phyloP scores from a whole-genome alignment of 2,329 filamentous ascomycete genomes.

The Sclerotinia trifoliorum region DNA sequence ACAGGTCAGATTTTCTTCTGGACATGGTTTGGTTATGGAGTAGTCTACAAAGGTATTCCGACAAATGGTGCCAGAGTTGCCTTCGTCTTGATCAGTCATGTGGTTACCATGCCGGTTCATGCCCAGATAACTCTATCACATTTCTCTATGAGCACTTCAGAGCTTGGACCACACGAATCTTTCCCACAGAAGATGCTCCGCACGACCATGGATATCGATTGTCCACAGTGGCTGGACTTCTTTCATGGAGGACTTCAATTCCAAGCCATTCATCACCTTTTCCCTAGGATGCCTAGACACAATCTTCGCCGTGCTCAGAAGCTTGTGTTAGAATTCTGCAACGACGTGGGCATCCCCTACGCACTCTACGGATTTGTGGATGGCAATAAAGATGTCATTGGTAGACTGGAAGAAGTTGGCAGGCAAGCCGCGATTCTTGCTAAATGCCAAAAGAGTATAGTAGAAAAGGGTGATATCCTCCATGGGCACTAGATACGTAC shows the following conservation, averaged over 20 bases:
- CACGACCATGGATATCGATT: conserved; percentile 92
- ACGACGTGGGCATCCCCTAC: conserved; percentile 80
- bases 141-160: conserved; percentile 89
- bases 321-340: conserved; percentile 77
- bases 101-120: conserved; percentile 78
- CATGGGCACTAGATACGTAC: conserved; percentile 22
- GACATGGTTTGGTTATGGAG: conserved; percentile 80
- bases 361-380: conserved; percentile 81
- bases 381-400: conserved; percentile 78
- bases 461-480: conserved; percentile 39
- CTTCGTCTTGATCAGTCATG: conserved; percentile 78
- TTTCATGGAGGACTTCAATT: conserved; percentile 88
- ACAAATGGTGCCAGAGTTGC: conserved; percentile 65
- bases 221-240: conserved; percentile 83
- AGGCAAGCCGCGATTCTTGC: conserved; percentile 74
- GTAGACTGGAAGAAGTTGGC: conserved; percentile 73
- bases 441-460: conserved; percentile 62
- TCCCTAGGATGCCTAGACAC: conserved; percentile 78
- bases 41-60: conserved; percentile 72
- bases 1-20: conserved; percentile 77
- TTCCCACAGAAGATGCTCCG: conserved; percentile 89
- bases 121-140: conserved; percentile 89
- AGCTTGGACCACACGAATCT: conserved; percentile 78
- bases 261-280: conserved; percentile 84
- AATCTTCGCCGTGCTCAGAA: conserved; percentile 75